Evolutionary conservation across 345 rosid species (phyloP), one percentile per base, ranked within the genome.

Genomic region (Ricinus communis): DNA sequence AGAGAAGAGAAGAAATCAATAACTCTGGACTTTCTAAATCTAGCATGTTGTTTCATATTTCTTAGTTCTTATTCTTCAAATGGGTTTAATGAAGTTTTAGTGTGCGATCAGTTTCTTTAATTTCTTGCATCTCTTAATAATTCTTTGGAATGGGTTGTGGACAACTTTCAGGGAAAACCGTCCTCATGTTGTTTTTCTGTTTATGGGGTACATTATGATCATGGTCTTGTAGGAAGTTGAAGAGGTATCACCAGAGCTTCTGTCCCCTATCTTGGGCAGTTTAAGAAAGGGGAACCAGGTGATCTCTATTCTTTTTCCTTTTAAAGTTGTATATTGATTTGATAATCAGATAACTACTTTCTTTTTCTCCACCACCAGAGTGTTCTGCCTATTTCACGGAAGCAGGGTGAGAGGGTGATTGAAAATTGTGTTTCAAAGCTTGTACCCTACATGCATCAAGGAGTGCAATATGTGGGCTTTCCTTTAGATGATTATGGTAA

Each of bases 181-280:
- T 71, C 74, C 68, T 43, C 68, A 71, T 6, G 21, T 2, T 51
- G 74, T 71, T n/a, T 71, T 28, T 51, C n/a, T 64, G 53, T 62
- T 10, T 50, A 71, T 71, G 74, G 74, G 74, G 27, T 10, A 58
- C 15, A 62, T 38, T 52, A 62, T 71, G 74, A 71, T 71, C 16
- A 58, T 61, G 57, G 59, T 62, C 51, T 61, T 71, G 40, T 60
- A 71, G 25, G 74, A 71, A 62, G 52, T 24, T 33, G 57, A 61
- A 21, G 61, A 62, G 60, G 33, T 71, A 22, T 67, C 68, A 62
- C 11, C 43, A 54, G 68, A 51, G 61, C 67, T 71, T 71, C 51
- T 62, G 25, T 36, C 49, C 22, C 28, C 67, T 15, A 49, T 71
- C 24, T 62, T 71, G 22, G 61, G 45, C 14, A 10, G 16, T 62